Base-by-base conservation (phyloP, 305 asterid species). In the Fraxinus platypoda region DNA sequence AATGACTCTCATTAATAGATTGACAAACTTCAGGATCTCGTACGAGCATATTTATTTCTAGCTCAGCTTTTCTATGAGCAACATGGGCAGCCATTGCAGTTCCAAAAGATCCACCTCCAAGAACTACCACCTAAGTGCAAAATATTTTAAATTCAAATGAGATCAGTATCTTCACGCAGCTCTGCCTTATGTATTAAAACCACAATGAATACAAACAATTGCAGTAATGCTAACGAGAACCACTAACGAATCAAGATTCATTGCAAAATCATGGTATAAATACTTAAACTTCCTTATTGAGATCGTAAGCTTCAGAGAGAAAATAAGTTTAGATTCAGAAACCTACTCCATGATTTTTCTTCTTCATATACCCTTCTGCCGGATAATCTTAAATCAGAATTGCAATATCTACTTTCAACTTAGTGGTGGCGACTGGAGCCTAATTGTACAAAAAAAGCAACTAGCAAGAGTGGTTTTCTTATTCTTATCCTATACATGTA, bases 61-160 rank as follows among this genome's bases (percentile, higher is more conserved):
- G 79, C 84, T 88, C 91, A 41, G 91, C 68, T 83, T 94, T 94
- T 77, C 89, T 89, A 46, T 80, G 85, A 25, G 98, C 98, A 85
- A 94, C 97, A 90, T 92, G 97, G 76, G 98, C 94, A 25, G 97
- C 98, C 91, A 94, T 93, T 76, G 98, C 97, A 49, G 98, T 93
- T 87, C 98, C 98, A 73, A 94, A 94, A 68, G 98, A 94, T 89
- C 98, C 98, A 87, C 98, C 98, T 79, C 98, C 98, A 43, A 93
- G 93, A 84, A 94, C 94, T 81, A 93, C 98, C 88, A 94, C 90
- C 98, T 94, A 86, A 78, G 43, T 49, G 82, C 83, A 71, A 74
- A 72, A 77, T 76, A 46, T n/a, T 81, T 74, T 66, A 84, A 84
- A 71, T 26, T 68, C 21, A 11, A 68, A 4, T 28, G 35, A 26